Evolutionary conservation across 345 rosid species (phyloP), one percentile per base, ranked within the genome.

Genomic region (Anastatica hierochuntica): DNA sequence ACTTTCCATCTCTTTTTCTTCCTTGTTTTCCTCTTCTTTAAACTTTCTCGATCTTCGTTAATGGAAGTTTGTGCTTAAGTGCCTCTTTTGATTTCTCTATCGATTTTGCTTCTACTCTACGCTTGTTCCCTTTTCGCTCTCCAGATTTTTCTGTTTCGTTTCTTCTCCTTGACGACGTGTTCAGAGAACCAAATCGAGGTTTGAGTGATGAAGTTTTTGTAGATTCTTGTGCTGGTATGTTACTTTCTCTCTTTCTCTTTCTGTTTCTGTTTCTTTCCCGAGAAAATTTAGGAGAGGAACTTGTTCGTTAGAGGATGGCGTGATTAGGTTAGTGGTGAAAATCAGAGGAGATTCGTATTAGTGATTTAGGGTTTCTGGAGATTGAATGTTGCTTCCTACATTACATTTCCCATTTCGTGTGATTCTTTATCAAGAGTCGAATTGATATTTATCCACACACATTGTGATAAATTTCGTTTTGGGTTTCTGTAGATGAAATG

Each of bases 91-190:
- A 14, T 3, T 1, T 29, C 9, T 16, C 5, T 57, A 1, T 26
- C 17, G 47, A 33, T 40, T 76, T 78, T 80, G 81, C 87, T 80
- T 80, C 10, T 50, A 74, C 72, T 74, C 75, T 47, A 78, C 78
- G 79, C 72, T 43, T 4, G 30, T 14, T 51, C 12, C 42, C 34
- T 53, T 45, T 29, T 37, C n/a, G 6, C 60, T 50, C 14, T 37
- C 3, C 15, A n/a, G n/a, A n/a, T n/a, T n/a, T n/a, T n/a, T n/a
- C n/a, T n/a, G n/a, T n/a, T n/a, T n/a, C n/a, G n/a, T 56, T 52
- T 42, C 38, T 42, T 66, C 33, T 39, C 26, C 29, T 38, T 18
- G 4, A 48, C 45, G 62, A 47, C 36, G 31, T 4, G 8, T 3
- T 27, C 42, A 17, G 49, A 17, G 49, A 21, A 16, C 59, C 53